Base-by-base conservation (phyloP, 495 filamentous ascomycete species). In the Penicillium mononematosum region DNA sequence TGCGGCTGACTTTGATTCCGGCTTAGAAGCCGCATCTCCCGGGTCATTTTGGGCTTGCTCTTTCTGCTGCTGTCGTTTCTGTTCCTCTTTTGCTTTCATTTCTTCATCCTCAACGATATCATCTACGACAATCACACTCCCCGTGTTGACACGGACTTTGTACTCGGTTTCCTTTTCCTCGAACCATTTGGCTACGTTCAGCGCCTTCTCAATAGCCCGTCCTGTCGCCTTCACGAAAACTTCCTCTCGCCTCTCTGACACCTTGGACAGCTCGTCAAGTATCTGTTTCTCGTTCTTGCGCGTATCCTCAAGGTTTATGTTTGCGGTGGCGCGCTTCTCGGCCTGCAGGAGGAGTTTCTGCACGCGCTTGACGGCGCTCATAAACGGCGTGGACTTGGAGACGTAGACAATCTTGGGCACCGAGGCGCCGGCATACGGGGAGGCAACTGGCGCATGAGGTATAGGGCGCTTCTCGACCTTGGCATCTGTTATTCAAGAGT, bases 151-250 rank as follows among this genome's bases (percentile, higher is more conserved):
- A 55, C 76, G 58, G 6, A 90, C 84, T 1, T 66, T 56, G 58
- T 82, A 81, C 54, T 85, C 83, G 19, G 69, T 70, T 44, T 68
- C 70, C 57, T 83, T 78, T 32, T 81, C 75, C 73, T 83, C 79
- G 61, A 90, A 88, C 66, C 81, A 87, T 55, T 80, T 68, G 14
- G 80, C 89, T 9, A 90, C 74, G 50, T 76, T 72, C 31, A 92
- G 61, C 27, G 85, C 85, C 71, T 83, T 88, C 67, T 85, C 78
- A 50, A 96, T 92, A 32, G 91, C 92, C 61, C 81, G 82, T 32
- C 89, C 91, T 1, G 89, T 92, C 16, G 84, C 93, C 54, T 92
- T 88, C 11, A 96, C 60, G 39, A 86, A 72, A 6, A 96, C 86
- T 60, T 87, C 83, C 59, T 84, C 84, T 34, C 76, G 53, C 56